These are phyloP conservation scores for Coleophoma crateriformis DNA, from an alignment of 2,329 filamentous ascomycete species.

Conservation along the genomic window DNA sequence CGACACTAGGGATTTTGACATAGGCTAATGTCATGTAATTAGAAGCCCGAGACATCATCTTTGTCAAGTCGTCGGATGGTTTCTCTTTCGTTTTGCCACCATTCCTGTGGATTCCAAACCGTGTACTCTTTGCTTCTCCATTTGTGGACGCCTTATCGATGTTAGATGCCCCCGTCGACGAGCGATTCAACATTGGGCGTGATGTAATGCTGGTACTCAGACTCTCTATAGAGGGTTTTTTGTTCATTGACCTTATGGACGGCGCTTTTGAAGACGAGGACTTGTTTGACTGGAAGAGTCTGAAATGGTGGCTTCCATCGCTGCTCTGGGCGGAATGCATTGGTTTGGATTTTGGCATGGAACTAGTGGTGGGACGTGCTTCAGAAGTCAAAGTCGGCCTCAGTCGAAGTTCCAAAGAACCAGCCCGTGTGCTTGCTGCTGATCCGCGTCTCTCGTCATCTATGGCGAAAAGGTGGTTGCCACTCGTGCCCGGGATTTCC, in stretches of 20 bases:
- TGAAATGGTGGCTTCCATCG: constrained; percentile 31
- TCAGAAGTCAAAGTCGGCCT: constrained; percentile 72
- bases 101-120: constrained; percentile 47
- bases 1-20: constrained; percentile 91
- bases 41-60: constrained; percentile 93
- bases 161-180: constrained; percentile 16
- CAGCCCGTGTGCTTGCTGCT: constrained; percentile 56
- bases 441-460: constrained; percentile 39
- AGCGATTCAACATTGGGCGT: constrained; percentile 18
- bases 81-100: constrained; percentile 49
- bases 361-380: constrained; percentile 16
- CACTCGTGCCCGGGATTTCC: constrained; percentile 17
- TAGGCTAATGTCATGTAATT: constrained; percentile 97
- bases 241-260: constrained; percentile 16
- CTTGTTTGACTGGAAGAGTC: constrained; percentile 34
- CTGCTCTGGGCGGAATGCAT: constrained; percentile 18
- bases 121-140: constrained; percentile 30
- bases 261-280: constrained; percentile 13
- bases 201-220: constrained; percentile 17
- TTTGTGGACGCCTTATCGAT: constrained; percentile 18
- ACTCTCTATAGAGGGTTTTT: constrained; percentile 26
- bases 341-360: constrained; percentile 15
- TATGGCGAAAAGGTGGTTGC: constrained; percentile 15
- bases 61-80: constrained; percentile 81
- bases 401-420: constrained; percentile 75